Evolutionary conservation across 176 grass and related monocot species (phyloP).

Genomic region (Raddia guianensis): DNA sequence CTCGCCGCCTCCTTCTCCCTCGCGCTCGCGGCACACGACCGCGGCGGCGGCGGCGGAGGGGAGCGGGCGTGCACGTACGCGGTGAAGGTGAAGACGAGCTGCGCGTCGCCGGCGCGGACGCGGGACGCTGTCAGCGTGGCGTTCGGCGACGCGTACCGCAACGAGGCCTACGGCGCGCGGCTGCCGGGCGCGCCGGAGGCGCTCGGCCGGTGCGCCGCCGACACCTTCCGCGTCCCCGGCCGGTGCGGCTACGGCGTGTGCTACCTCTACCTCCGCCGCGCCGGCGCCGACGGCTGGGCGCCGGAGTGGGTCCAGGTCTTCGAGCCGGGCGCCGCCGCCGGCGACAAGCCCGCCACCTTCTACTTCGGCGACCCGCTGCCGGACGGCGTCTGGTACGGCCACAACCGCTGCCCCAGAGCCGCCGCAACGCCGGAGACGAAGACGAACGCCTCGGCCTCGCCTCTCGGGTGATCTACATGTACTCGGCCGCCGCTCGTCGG

Average conservation of each 20-base stretch:
- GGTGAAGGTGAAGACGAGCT: constrained; percentile 79
- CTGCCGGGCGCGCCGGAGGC: constrained; percentile 42
- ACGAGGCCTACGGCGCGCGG: constrained; percentile 70
- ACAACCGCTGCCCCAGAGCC: constrained; percentile 62
- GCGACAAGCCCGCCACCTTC: constrained; percentile 52
- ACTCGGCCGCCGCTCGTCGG: no score
- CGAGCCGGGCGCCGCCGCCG: constrained; percentile 29
- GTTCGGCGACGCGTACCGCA: constrained; percentile 78
- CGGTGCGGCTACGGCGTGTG: constrained; percentile 83
- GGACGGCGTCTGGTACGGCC: constrained; percentile 74
- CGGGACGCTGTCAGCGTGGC: constrained; percentile 63
- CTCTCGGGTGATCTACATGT: neutral
- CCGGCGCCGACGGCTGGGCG: constrained; percentile 68
- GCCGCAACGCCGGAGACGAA: neutral
- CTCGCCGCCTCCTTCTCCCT: neutral
- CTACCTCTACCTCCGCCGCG: constrained; percentile 82
- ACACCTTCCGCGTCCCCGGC: constrained; percentile 68
- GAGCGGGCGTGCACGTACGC: constrained; percentile 57
- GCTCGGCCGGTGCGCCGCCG: constrained; percentile 70
- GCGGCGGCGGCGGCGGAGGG: neutral
- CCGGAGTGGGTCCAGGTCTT: constrained; percentile 74
- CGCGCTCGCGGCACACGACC: neutral
- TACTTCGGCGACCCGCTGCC: constrained; percentile 67
- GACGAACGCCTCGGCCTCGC: constrained; percentile 21
- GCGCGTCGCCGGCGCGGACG: constrained; percentile 62